Evolutionary conservation across 2,329 filamentous ascomycete genomes (phyloP), one percentile per base, ranked within the genome.

Genomic region (Curvularia verruculosa): DNA sequence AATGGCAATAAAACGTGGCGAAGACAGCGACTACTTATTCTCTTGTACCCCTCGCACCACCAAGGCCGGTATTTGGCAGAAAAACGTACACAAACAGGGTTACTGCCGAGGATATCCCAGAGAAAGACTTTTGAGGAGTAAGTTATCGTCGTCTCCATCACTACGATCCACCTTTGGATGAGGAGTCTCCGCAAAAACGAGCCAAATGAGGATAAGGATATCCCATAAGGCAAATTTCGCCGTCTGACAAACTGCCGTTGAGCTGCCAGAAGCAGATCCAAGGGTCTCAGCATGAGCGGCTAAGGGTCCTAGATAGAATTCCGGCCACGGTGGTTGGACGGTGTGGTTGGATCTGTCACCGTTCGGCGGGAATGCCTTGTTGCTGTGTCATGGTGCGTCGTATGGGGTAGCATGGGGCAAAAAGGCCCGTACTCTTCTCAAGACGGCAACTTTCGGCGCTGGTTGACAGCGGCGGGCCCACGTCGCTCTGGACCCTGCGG

Each of bases 401-500:
- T 28, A 39, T 51, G 54, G 39, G 53, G 40, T 34, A 23, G n/a
- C 9, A 65, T 46, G 45, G 60, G 39, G 61, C 55, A 49, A 58
- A 41, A 45, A 37, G 26, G 54, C 60, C 65, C 54, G 48, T 49
- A 47, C 31, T 36, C 21, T 39, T 29, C 60, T 58, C 29, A 60
- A 65, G 28, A 47, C 15, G 58, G 72, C 44, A 74, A 73, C 67
- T 73, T 50, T 68, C 68, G 65, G 71, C 72, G 72, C 63, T 50
- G 8, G n/a, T 9, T 46, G 34, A 51, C 50, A 36, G 47, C 39
- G 23, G 45, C 21, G 26, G 50, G 15, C 41, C 29, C 43, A 19
- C 26, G 51, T 24, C 19, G 39, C 45, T 55, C 44, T 50, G 54
- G 43, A 40, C 21, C 12, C 18, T 29, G 26, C 43, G 28, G 21